Evolutionary conservation across 208 protist genomes (phyloP).

Genomic region (Acanthamoeba lenticulata): DNA sequence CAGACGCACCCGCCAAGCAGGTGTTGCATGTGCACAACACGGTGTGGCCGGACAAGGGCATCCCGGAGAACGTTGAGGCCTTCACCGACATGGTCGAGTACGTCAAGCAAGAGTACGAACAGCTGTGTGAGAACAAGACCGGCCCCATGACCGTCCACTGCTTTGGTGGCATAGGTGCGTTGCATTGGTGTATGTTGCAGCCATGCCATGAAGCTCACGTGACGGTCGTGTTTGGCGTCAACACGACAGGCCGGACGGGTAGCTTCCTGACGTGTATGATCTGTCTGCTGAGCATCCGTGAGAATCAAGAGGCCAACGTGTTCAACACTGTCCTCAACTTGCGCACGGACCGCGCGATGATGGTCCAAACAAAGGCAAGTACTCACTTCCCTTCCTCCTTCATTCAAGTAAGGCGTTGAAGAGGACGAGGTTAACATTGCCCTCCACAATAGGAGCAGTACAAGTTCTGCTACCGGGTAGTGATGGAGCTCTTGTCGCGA

Average conservation of each 20-base stretch:
- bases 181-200: background rate
- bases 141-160: slow-evolving; percentile 11
- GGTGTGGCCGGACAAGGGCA: slow-evolving; percentile 11
- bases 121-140: slow-evolving; percentile 1
- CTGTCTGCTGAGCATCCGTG: background rate
- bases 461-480: slow-evolving; percentile 9
- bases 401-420: background rate
- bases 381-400: background rate
- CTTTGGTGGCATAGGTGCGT: background rate
- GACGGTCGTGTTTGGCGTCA: background rate
- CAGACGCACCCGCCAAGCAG: background rate
- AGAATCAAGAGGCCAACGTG: slow-evolving; percentile 7
- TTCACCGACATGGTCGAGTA: slow-evolving; percentile 35
- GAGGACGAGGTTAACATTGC: background rate
- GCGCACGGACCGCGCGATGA: background rate
- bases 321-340: background rate
- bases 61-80: background rate
- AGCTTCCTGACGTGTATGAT: slow-evolving; percentile 29
- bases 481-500: background rate
- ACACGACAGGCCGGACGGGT: background rate
- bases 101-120: background rate
- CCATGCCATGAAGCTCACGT: background rate
- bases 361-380: background rate
- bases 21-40: background rate
- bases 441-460: background rate